Evolutionary conservation across 768 basidiomycete genomes (phyloP), one percentile per base, ranked within the genome.

Genomic region (Tricholoma bakamatsutake): DNA sequence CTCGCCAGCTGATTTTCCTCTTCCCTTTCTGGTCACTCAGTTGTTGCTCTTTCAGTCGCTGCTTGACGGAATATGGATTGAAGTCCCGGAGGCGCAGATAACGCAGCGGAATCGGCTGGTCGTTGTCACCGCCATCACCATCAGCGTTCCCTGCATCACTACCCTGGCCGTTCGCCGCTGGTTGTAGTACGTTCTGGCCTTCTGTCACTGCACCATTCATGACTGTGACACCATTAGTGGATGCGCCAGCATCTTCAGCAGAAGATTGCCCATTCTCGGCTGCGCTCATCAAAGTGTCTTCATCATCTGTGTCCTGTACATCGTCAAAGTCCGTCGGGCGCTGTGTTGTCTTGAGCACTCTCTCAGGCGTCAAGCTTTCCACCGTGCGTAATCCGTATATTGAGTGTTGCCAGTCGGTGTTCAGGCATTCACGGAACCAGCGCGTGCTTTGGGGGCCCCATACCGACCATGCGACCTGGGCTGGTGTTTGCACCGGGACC

Each of bases 351-450:
- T 12, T n/a, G n/a, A 48, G 46, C 43, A 57, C 47, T 52, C 30
- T 57, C 42, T 53, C 56, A 18, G 24, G 55, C 24, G 24, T 57
- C 34, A 80, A 66, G 58, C 73, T 76, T 57, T 80, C 81, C 8
- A 78, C 73, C 5, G 80, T 77, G 21, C 79, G 69, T 54, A 77
- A 66, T 5, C 81, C 81, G 59, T 78, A 78, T 28, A 80, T 70
- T 17, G 80, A 77, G 59, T 80, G 77, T 62, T 82, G 79, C 80
- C 80, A 81, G 61, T 83, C 79, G 5, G 77, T 79, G 61, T 71
- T 76, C 42, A 78, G 61, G 48, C 68, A 68, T 59, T 80, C 79
- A 53, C 73, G 70, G 59, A 82, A 82, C 80, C 81, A 82, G 10
- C 80, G 75, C 8, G 80, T 81, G 59, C 69, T 75, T 33, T 66